Conservation (phyloP, 2,329 filamentous ascomycete genomes). For the Leptographium lundbergii region DNA sequence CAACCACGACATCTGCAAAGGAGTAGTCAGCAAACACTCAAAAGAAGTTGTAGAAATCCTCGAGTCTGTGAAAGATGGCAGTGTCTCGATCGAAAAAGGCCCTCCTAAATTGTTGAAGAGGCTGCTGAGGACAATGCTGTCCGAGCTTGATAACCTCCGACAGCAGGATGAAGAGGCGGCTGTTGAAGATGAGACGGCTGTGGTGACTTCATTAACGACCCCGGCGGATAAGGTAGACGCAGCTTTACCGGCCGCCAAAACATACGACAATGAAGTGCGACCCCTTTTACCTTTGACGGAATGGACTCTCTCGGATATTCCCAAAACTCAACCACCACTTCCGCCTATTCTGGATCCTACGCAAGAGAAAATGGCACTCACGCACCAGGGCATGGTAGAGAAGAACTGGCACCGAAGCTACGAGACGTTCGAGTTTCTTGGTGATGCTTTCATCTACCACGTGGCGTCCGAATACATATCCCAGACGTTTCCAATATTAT, state of each 20-base stretch:
- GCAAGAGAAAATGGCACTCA: constrained; percentile 53
- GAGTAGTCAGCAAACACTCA: not conserved
- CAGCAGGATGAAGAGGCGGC: not conserved
- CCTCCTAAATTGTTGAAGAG: not conserved
- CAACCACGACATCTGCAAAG: not conserved
- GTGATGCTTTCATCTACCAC: constrained; percentile 65
- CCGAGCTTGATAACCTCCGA: not conserved
- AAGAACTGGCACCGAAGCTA: constrained; percentile 41
- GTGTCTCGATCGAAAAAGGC: not conserved
- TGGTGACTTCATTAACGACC: not conserved
- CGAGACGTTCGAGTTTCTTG: constrained; percentile 78
- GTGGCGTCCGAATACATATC: constrained; percentile 65
- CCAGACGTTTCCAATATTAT: constrained; percentile 51
- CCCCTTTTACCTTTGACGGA: constrained; percentile 9
- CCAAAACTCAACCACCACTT: constrained; percentile 38
- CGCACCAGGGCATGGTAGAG: constrained; percentile 38
- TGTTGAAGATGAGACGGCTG: not conserved
- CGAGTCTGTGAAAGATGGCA: not conserved
- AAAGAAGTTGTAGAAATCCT: not conserved
- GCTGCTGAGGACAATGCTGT: not conserved
- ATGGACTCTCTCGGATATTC: constrained; percentile 39
- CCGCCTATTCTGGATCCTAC: constrained; percentile 46
- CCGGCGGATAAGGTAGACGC: not conserved
- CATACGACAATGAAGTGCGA: constrained; percentile 1
- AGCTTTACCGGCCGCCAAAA: not conserved